Base-by-base conservation (phyloP, 257 asterid genomes). In the Ophiorrhiza pumila region DNA sequence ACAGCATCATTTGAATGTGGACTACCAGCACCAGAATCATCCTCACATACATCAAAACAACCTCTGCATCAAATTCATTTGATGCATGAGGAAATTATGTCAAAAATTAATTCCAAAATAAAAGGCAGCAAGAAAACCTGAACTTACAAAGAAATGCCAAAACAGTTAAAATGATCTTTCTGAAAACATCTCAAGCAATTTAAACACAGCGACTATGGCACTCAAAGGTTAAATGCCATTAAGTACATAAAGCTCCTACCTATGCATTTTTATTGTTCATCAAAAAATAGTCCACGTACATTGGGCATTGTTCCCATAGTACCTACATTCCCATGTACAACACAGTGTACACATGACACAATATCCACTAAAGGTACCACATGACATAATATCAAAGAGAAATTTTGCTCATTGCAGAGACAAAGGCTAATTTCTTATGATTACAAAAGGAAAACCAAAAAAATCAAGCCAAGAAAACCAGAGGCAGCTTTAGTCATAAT, bases 21-120 rank as follows among this genome's bases (percentile, higher is more conserved):
- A 83, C 95, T 83, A 73, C 82, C 83, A 68, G 85, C 83, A 71
- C 75, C 89, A 56, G 72, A 77, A 59, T 90, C 98, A 76, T 89
- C 96, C 74, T 89, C 98, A 52, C 84, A 76, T 27, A 95, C 89
- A 83, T 95, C 99, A 81, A 95, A 95, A 81, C 96, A 95, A 63
- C 91, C 96, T 85, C 99, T 95, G 95, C 73, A 57, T 74, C 65
- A 80, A 70, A 80, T 35, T 57, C 29, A 85, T 60, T 39, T 71
- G 69, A 65, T 37, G 23, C 49, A 67, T 37, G 71, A 78, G 72
- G 34, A 49, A 34, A 34, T n/a, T 4, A 57, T 41, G 37, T 29
- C 10, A 49, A 67, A 42, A 22, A 60, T 13, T 25, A 31, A 70
- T 0, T 43, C 69, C 69, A n/a, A 35, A 53, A 53, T 42, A 46